Percentiles rank a stretch among this genome's conserved stretches.
Evolutionary conservation across 2,329 filamentous ascomycete species (phyloP).

Genomic region (Cercospora zeina): DNA sequence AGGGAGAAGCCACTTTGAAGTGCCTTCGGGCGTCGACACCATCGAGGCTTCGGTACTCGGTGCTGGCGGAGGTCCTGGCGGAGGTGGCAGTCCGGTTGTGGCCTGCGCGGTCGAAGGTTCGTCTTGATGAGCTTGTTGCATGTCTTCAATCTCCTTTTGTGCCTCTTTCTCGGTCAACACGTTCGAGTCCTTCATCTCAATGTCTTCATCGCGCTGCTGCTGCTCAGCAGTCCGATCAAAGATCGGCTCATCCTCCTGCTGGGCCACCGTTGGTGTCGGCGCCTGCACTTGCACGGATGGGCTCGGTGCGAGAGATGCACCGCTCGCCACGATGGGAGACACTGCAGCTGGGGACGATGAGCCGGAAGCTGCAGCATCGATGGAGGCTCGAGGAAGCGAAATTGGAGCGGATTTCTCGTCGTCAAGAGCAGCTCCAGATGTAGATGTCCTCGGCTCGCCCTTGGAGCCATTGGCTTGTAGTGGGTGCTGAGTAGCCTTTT

Average conservation of each 20-base stretch:
- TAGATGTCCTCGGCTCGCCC: conserved; percentile 18
- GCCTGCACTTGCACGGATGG: conserved; percentile 43
- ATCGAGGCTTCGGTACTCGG: conserved; percentile 37
- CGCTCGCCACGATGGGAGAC: conserved; percentile 8
- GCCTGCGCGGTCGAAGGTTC: conserved; percentile 14
- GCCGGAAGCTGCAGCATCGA: conserved; percentile 3
- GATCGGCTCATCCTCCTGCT: conserved; percentile 45
- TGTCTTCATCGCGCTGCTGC: conserved; percentile 54
- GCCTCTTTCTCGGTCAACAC: conserved; percentile 56
- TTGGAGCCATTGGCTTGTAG: conserved; percentile 23
- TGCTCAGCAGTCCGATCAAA: conserved; percentile 53
- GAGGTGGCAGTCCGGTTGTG: conserved; percentile 52
- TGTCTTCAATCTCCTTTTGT: conserved; percentile 29
- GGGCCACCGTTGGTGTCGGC: conserved; percentile 49
- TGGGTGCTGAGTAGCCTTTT: conserved; percentile 42
- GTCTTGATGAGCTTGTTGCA: conserved; percentile 23
- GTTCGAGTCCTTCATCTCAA: conserved; percentile 59
- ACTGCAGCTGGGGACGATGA: not conserved
- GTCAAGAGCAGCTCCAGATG: conserved; percentile 23
- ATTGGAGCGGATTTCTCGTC: conserved; percentile 25
- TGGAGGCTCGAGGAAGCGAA: conserved; percentile 7
- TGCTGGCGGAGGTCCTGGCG: conserved; percentile 51
- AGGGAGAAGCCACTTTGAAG: conserved; percentile 74
- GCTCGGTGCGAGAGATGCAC: conserved; percentile 36
- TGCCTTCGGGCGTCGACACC: conserved; percentile 48